These are phyloP conservation scores for Ophiocytium majus DNA, from an alignment of 352 stramenopile species.

Conservation along the genomic window DNA sequence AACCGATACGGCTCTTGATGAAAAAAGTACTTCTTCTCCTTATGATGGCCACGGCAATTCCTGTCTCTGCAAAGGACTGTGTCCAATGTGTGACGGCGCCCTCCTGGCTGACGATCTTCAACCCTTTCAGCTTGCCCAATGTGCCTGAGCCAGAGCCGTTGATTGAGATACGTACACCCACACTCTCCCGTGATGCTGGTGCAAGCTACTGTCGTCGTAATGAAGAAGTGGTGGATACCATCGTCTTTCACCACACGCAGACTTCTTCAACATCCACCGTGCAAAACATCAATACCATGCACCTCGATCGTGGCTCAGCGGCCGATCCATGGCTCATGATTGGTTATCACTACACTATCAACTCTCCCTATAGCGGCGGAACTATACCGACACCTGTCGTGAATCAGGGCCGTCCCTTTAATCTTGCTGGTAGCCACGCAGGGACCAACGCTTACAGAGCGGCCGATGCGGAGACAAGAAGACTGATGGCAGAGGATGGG, in stretches of 20 bases:
- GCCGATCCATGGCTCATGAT: not conserved
- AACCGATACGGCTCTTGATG: not conserved
- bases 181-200: not conserved
- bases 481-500: not conserved
- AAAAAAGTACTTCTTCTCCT: not conserved
- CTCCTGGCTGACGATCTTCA: too few species aligned
- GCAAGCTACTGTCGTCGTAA: not conserved
- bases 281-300: conserved; percentile 6
- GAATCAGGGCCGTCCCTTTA: not conserved
- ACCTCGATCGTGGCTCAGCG: not conserved
- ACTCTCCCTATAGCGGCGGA: not conserved
- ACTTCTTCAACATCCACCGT: not conserved
- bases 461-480: not conserved
- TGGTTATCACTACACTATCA: not conserved
- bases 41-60: not conserved
- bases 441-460: not conserved
- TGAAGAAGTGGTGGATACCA: conserved; percentile 5
- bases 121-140: too few species aligned
- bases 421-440: not conserved
- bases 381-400: not conserved
- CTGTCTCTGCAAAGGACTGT: not conserved
- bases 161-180: not conserved
- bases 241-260: conserved; percentile 2
- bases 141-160: too few species aligned
- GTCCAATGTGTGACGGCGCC: too few species aligned